phyloP scores from a whole-genome alignment of 108 stramenopile species.

The Skeletonema marinoi region DNA sequence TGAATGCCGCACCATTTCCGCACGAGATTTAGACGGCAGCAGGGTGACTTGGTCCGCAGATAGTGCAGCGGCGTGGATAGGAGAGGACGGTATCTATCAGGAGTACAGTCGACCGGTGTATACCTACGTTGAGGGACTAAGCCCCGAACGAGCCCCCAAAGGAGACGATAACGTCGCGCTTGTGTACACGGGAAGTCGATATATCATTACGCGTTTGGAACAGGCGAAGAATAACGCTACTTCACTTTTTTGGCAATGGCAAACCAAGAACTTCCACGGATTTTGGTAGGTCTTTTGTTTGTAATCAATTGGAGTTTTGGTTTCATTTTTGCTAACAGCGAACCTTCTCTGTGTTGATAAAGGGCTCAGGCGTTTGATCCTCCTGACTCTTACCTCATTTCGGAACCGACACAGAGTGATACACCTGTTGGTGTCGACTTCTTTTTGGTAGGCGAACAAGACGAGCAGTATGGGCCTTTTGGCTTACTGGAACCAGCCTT shows the following conservation, averaged over 20 bases:
- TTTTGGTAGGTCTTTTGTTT: background rate
- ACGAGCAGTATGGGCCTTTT: background rate
- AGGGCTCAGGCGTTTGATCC: background rate
- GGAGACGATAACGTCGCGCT: background rate
- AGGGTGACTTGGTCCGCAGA: background rate
- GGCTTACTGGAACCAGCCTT: background rate
- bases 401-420: conserved; percentile 1
- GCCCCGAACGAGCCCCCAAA: background rate
- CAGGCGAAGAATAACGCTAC: background rate
- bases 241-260: background rate
- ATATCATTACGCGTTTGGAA: too few relatives aligned
- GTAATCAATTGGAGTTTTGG: too few relatives aligned
- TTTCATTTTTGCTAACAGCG: too few relatives aligned
- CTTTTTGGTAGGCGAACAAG: background rate
- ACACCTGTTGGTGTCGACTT: conserved; percentile 12
- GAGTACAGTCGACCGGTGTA: conserved; percentile 4
- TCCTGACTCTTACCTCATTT: background rate
- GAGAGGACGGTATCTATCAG: background rate
- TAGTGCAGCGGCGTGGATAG: too few relatives aligned
- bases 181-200: background rate
- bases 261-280: background rate
- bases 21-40: background rate
- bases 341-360: background rate
- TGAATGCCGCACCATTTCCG: background rate
- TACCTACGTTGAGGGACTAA: background rate